phyloP scores from a whole-genome alignment of 306 rosid species.

The Amphicarpaea edgeworthii region DNA sequence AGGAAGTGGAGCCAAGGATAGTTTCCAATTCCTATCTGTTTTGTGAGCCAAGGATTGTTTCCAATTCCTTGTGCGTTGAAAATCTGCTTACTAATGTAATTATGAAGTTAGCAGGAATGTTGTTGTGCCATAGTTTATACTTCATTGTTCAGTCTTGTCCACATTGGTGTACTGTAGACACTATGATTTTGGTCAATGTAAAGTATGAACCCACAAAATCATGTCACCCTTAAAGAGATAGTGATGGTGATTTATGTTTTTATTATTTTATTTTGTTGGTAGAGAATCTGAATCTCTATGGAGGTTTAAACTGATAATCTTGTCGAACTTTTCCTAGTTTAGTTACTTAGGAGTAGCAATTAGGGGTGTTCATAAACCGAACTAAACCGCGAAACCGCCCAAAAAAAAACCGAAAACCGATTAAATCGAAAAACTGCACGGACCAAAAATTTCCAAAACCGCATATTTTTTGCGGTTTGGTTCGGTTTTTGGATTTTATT shows the following conservation, averaged over 20 bases:
- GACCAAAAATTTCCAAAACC: too few species aligned
- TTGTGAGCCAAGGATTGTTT: neutral
- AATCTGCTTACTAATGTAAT: conserved; percentile 32
- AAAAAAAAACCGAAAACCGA: too few species aligned
- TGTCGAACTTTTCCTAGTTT: too few species aligned
- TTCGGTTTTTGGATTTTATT: too few species aligned
- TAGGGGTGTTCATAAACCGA: too few species aligned
- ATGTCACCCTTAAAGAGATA: neutral
- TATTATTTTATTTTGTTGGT: neutral
- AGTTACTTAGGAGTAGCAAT: too few species aligned
- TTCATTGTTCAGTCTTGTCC: neutral
- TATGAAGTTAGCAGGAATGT: conserved; percentile 30
- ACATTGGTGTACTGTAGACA: neutral
- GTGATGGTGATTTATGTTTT: neutral
- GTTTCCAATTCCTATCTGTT: neutral
- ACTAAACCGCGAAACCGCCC: too few species aligned
- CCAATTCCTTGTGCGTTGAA: neutral
- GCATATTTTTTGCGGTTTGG: too few species aligned
- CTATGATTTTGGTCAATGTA: neutral
- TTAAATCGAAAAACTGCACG: too few species aligned
- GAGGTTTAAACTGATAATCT: neutral
- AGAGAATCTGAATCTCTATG: neutral
- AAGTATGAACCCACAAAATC: neutral
- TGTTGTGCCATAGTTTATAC: conserved; percentile 23
- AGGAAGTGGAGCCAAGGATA: conserved; percentile 10